Base-by-base conservation (phyloP, 2,329 filamentous ascomycete genomes). In the Bisporella sp. region DNA sequence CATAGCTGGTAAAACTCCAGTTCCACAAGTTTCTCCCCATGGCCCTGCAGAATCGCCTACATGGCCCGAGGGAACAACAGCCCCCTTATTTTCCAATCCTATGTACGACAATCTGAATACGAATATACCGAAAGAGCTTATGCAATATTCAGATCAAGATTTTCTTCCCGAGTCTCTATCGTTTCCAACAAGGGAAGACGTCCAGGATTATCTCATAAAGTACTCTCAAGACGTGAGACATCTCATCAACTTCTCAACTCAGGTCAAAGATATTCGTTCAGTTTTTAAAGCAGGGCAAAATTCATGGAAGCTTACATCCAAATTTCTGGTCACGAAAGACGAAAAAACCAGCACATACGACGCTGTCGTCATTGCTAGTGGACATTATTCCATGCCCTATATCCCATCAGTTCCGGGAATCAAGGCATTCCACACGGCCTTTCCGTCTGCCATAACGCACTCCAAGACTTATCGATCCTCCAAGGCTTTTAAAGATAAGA, bases 81-180 rank as follows among this genome's bases (percentile, higher is more conserved):
- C 21, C 4, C 11, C 11, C 8, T 95, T 92, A 62, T 74, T 88
- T n/a, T 89, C 87, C 13, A 37, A 37, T n/a, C 87, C 91, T 3
- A 80, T 96, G 69, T 96, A 96, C 66, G 81, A 89, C 45, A 71
- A 77, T 29, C 72, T 96, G 12, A 85, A 96, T 62, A 90, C 91
- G 28, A 97, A 97, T 66, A 90, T 96, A 45, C 87, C 90, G 0
- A 81, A 85, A 52, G 73, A 75, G 0, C 66, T 96, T 47, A 97
- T 97, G 92, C 72, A 76, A 4, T 96, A 84, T 66, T 84, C 84
- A 4, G 86, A 92, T 57, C 71, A 79, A 5, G 65, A 76, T 1
- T 93, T 93, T 61, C 75, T 79, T 0, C 61, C 73, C 1, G 75
- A 81, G 9, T 74, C 77, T 5, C 81, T 84, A 63, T 73, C 95